Percentiles rank a stretch among this genome's conserved stretches.
Conservation (phyloP, 1,139 yeast species). For the Diutina pseudorugosa region DNA sequence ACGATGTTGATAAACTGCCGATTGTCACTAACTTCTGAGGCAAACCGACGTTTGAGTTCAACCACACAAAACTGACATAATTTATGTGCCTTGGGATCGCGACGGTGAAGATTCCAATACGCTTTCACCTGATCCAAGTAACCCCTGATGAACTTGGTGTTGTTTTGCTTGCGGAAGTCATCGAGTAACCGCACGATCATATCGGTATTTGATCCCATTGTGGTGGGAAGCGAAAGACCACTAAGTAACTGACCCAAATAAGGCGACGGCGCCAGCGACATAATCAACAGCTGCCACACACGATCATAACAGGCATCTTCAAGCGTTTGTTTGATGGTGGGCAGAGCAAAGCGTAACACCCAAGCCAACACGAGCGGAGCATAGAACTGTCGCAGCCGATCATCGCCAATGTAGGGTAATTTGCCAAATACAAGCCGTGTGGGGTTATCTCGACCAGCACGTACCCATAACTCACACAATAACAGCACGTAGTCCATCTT, state of each 20-base stretch:
- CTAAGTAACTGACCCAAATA: constrained; percentile 9
- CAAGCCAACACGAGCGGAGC: constrained; percentile 18
- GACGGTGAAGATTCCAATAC: constrained; percentile 6
- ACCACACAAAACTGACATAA: constrained; percentile 4
- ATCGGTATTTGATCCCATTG: constrained; percentile 11
- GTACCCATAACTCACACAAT: constrained; percentile 20
- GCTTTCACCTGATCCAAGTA: constrained; percentile 6
- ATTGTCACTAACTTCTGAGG: constrained; percentile 5
- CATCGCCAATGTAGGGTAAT: constrained; percentile 30
- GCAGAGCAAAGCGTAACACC: constrained; percentile 5
- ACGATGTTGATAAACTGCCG: constrained; percentile 5
- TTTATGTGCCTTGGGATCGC: not conserved
- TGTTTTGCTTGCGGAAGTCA: constrained; percentile 6
- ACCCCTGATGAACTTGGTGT: not conserved
- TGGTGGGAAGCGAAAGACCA: constrained; percentile 15
- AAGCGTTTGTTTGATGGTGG: constrained; percentile 5
- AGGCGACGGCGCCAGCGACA: constrained; percentile 4
- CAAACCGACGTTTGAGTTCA: constrained; percentile 7
- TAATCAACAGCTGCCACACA: constrained; percentile 8
- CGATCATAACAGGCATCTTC: constrained; percentile 9
- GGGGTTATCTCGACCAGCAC: constrained; percentile 15
- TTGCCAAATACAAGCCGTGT: constrained; percentile 24
- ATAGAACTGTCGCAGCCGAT: constrained; percentile 25
- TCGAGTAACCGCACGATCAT: constrained; percentile 17
- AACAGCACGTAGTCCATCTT: constrained; percentile 20